phyloP scores from a whole-genome alignment of 2,329 filamentous ascomycete genomes.

The Pestalotiopsis sp. region DNA sequence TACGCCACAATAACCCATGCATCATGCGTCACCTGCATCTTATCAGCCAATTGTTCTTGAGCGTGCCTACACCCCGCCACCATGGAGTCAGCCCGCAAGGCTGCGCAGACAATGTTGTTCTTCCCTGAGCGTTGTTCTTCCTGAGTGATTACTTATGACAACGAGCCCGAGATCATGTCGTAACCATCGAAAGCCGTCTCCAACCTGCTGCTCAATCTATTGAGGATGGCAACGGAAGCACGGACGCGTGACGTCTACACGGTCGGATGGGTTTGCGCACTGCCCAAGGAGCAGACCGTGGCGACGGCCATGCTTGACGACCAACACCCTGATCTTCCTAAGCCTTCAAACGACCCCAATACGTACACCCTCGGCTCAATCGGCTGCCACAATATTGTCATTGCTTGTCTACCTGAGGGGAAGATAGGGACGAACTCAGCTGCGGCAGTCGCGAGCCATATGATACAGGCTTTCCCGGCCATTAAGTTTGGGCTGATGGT shows the following conservation, averaged over 20 bases:
- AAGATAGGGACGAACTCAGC: not conserved
- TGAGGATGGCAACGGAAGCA: not conserved
- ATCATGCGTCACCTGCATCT: too few relatives aligned
- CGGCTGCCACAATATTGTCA: conserved; percentile 9
- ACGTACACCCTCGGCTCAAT: conserved; percentile 6
- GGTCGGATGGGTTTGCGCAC: conserved; percentile 24
- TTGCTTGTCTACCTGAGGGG: conserved; percentile 9
- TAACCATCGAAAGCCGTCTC: too few relatives aligned
- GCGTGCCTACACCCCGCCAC: too few relatives aligned
- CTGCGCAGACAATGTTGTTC: too few relatives aligned
- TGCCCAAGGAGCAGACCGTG: conserved; percentile 22
- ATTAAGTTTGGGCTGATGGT: conserved; percentile 4
- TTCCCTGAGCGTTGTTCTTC: too few relatives aligned
- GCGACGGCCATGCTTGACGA: conserved; percentile 22
- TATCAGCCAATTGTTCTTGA: too few relatives aligned
- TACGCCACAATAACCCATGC: too few relatives aligned
- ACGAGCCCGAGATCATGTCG: too few relatives aligned
- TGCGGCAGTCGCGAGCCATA: conserved; percentile 2
- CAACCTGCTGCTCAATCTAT: not conserved
- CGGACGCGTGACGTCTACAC: conserved; percentile 19
- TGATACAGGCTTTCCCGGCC: not conserved
- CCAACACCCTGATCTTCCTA: not conserved
- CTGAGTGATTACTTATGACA: too few relatives aligned
- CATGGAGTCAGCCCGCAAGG: too few relatives aligned
- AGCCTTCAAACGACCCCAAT: conserved; percentile 1